Evolutionary conservation across 306 rosid species (phyloP).

Genomic region (Ammopiptanthus mongolicus): DNA sequence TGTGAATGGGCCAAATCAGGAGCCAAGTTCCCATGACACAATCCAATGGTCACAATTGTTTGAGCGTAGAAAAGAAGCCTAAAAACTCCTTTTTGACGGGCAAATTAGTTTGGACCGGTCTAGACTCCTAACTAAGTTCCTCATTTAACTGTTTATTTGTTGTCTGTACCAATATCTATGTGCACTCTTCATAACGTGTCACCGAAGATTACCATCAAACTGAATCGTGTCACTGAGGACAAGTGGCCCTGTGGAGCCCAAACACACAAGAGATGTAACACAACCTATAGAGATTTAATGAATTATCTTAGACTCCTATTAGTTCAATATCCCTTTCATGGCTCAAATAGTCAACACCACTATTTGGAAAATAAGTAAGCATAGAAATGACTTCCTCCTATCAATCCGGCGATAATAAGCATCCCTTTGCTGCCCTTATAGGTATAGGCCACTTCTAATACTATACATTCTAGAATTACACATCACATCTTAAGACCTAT

Average conservation of each 20-base stretch:
- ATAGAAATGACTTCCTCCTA: constrained; percentile 26
- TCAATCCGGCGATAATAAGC: constrained; percentile 35
- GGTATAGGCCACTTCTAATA: not conserved
- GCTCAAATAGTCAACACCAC: constrained; percentile 21
- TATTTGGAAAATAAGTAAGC: constrained; percentile 7
- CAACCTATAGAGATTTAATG: not conserved
- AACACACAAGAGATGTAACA: not conserved
- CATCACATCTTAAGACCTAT: not conserved
- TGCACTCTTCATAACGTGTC: not conserved
- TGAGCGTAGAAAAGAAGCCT: constrained; percentile 18
- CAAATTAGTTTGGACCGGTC: not conserved
- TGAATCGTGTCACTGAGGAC: not conserved
- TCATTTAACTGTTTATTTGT: not conserved
- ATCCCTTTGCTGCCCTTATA: not conserved
- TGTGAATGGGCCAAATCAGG: not conserved
- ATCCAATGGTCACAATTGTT: not conserved
- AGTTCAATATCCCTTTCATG: constrained; percentile 28
- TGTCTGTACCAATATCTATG: not conserved
- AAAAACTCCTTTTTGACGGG: not conserved
- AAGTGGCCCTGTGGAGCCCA: constrained; percentile 9
- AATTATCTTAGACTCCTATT: not conserved
- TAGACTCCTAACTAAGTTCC: not conserved
- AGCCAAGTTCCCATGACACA: not conserved
- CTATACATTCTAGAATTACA: not conserved
- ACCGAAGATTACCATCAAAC: not conserved